These are phyloP conservation scores for Luzula sylvatica DNA, from an alignment of 176 grass and related monocot genomes.

Conservation along the genomic window DNA sequence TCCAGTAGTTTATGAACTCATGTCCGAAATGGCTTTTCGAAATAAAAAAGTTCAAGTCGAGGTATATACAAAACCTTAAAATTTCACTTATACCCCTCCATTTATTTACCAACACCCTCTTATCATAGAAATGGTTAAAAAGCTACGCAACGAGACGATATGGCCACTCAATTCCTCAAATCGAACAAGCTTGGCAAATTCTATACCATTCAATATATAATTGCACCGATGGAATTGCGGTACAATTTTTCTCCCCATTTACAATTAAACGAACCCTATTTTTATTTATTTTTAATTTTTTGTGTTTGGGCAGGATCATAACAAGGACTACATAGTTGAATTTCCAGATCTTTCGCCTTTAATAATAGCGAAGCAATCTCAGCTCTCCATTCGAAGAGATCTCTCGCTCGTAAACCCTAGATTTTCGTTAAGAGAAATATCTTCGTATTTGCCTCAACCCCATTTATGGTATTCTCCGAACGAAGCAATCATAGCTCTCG, in stretches of 20 bases:
- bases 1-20: constrained; percentile 97
- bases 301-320: constrained; percentile 72
- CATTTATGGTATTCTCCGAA: constrained; percentile 90
- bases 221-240: constrained; percentile 93
- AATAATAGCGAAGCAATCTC: constrained; percentile 9
- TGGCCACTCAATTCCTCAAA: constrained; percentile 45
- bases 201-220: constrained; percentile 92
- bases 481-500: constrained; percentile 60
- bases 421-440: constrained; percentile 48
- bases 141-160: constrained; percentile 73
- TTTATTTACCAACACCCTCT: background rate
- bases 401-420: constrained; percentile 27
- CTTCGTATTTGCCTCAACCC: constrained; percentile 37
- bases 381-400: constrained; percentile 34
- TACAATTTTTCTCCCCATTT: constrained; percentile 27
- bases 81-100: background rate
- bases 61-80: constrained; percentile 28
- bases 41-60: constrained; percentile 60
- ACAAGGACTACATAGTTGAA: constrained; percentile 86
- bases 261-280: constrained; percentile 2
- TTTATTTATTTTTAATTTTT: constrained; percentile 16
- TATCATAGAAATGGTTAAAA: constrained; percentile 65
- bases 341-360: constrained; percentile 70
- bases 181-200: constrained; percentile 63
- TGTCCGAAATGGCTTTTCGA: constrained; percentile 96